phyloP scores from a whole-genome alignment of 495 filamentous ascomycete genomes.

The Hypoxylon subgilvum region DNA sequence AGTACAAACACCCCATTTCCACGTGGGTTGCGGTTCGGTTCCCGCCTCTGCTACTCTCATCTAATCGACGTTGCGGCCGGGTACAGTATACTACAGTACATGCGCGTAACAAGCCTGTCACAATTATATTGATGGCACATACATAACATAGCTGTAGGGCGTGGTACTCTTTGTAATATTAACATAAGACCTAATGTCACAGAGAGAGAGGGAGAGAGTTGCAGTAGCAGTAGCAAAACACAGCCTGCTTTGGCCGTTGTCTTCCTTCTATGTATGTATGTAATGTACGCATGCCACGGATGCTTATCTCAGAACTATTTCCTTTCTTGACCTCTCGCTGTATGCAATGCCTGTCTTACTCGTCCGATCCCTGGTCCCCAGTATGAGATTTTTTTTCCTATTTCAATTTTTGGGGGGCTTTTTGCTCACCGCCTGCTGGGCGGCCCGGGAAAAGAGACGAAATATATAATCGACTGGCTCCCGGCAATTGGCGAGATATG shows the following conservation, averaged over 20 bases:
- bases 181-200: not conserved
- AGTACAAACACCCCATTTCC: conserved; percentile 9
- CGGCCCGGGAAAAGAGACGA: conserved; percentile 16
- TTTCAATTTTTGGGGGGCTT: too few species aligned
- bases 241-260: not conserved
- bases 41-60: conserved; percentile 2
- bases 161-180: not conserved
- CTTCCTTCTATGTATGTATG: not conserved
- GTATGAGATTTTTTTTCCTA: conserved; percentile 13
- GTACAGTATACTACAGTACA: too few species aligned
- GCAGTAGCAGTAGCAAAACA: not conserved
- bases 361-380: conserved; percentile 29
- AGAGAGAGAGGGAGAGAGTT: not conserved
- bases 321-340: conserved; percentile 35
- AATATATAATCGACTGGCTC: conserved; percentile 7
- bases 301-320: conserved; percentile 38
- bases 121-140: too few species aligned
- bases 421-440: conserved; percentile 30
- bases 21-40: conserved; percentile 32
- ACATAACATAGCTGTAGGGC: too few species aligned
- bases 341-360: conserved; percentile 37
- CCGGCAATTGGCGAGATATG: conserved; percentile 16
- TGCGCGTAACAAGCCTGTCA: too few species aligned
- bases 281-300: conserved; percentile 26
- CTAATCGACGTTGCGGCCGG: conserved; percentile 11